Conservation (phyloP, 2,329 filamentous ascomycete genomes). For the Claviceps capensis region DNA sequence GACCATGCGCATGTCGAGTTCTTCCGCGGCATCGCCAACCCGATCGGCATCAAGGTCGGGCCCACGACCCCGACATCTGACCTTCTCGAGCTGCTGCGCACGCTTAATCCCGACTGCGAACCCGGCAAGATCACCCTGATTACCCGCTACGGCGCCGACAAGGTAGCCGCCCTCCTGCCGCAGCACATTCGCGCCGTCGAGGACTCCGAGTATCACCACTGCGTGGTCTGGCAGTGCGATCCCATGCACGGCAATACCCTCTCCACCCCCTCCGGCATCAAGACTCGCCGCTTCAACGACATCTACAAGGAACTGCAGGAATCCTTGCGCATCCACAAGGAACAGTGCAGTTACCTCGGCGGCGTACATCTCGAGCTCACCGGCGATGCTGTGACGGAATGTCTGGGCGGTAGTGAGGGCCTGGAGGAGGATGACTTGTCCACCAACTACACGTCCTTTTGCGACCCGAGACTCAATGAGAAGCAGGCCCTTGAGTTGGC, state of each 20-base stretch:
- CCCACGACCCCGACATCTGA: slow-evolving; percentile 69
- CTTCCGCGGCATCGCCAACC: slow-evolving; percentile 91
- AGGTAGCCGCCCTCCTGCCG: slow-evolving; percentile 63
- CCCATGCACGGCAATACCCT: slow-evolving; percentile 87
- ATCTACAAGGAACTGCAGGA: slow-evolving; percentile 79
- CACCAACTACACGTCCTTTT: slow-evolving; percentile 89
- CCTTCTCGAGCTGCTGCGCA: slow-evolving; percentile 64
- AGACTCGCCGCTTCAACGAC: slow-evolving; percentile 82
- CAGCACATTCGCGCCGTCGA: slow-evolving; percentile 82
- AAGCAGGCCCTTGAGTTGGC: slow-evolving; percentile 94
- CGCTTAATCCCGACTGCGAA: slow-evolving; percentile 71
- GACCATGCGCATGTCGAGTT: slow-evolving; percentile 93
- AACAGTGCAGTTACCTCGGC: slow-evolving; percentile 73
- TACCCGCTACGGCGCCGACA: slow-evolving; percentile 77
- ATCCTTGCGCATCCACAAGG: slow-evolving; percentile 72
- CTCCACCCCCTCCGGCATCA: slow-evolving; percentile 62
- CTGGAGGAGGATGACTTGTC: slow-evolving; percentile 79
- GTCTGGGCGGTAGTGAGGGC: slow-evolving; percentile 77
- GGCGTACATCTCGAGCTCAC: slow-evolving; percentile 93
- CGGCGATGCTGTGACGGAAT: slow-evolving; percentile 92
- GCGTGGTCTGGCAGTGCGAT: slow-evolving; percentile 93
- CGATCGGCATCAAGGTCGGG: slow-evolving; percentile 91
- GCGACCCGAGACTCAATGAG: slow-evolving; percentile 89
- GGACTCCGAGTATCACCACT: slow-evolving; percentile 50
- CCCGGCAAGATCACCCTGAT: slow-evolving; percentile 92